Base-by-base conservation (phyloP, 176 grass and related monocot species). In the Puccinellia tenuiflora region DNA sequence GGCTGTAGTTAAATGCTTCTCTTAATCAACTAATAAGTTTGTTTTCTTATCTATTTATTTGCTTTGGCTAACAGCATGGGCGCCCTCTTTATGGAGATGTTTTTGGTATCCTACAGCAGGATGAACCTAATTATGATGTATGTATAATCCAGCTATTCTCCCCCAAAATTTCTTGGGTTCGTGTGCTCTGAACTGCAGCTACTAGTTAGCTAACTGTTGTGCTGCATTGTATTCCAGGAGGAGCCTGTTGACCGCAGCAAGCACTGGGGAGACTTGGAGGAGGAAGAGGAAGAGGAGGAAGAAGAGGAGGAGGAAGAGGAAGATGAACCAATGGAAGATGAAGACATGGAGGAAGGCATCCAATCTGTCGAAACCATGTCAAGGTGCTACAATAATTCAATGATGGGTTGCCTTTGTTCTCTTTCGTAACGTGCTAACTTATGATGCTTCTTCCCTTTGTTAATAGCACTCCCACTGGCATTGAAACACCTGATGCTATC, bases 401-500 rank as follows among this genome's bases (percentile, higher is more conserved):
- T 63, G 16, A 52, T 39, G 46, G 40, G 59, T 38, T 34, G 21
- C 11, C 62, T 68, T 81, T 33, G 45, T 55, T 37, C 11, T 46
- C 28, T 66, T 33, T 54, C 51, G 40, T 25, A 47, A 35, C 20
- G 52, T 17, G 11, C 20, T 83, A 59, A 9, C 37, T 48, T 61
- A 18, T 74, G 68, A 40, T 1, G 1, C 21, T 87, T 69, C 18
- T 87, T 63, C 11, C n/a, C 47, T 84, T 22, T 72, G 46, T 48
- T 20, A 51, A 82, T 67, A 98, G 96, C 83, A 98, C 96, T 78
- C 96, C 96, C 33, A 95, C 96, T 87, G 96, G 96, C 28, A 89
- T 98, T 21, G 96, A 98, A 88, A 98, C 96, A 74, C 96, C 96
- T 85, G 96, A 95, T 75, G 93, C 95, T 18, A 98, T 98, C 7